Evolutionary conservation across 495 filamentous ascomycete species (phyloP), one percentile per base, ranked within the genome.

Genomic region (Neurospora sp.): DNA sequence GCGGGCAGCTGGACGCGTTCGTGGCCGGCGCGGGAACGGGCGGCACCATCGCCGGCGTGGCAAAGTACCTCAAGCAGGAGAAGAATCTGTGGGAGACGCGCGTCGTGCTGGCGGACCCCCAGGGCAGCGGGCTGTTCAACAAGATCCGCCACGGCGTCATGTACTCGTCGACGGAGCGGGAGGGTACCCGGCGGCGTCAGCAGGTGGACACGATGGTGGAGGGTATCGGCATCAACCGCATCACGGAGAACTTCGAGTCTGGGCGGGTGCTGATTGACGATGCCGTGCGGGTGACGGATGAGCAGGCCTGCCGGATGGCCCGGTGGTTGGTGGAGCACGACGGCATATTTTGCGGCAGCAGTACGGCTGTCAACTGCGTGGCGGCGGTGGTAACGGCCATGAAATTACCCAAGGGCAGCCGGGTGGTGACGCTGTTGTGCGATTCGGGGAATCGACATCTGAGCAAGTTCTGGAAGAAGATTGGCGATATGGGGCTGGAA

Each of bases 131-230:
- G 5, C 81, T 98, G 42, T 99, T 90, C 83, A 97, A 99, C 82
- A 88, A 91, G 72, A 87, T 99, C 73, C 90, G 90, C 42, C 92
- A 93, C 80, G 96, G 96, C 5, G 96, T 99, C 46, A 97, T 99
- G 94, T 99, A 97, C 80, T 90, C 94, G 76, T 39, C 85, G 12
- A 94, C 89, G 71, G 96, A 99, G 81, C 86, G 86, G 68, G 96
- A 99, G 82, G 96, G 96, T 0, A 98, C 96, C 16, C 85, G 96
- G 66, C 84, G 96, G 40, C 85, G 96, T 74, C 89, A 90, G 73
- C 96, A 99, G 83, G 92, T 99, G 46, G 96, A 99, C 83, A 94
- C 92, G 5, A 93, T 99, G 73, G 93, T 99, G 8, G 96, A 99
- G 80, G 96, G 96, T 0, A 94, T 99, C 76, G 96, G 96, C 0